Percentiles rank a stretch among this genome's conserved stretches.
Evolutionary conservation across 2,329 filamentous ascomycete species (phyloP).

Genomic region (Cladosporium oxysporum): DNA sequence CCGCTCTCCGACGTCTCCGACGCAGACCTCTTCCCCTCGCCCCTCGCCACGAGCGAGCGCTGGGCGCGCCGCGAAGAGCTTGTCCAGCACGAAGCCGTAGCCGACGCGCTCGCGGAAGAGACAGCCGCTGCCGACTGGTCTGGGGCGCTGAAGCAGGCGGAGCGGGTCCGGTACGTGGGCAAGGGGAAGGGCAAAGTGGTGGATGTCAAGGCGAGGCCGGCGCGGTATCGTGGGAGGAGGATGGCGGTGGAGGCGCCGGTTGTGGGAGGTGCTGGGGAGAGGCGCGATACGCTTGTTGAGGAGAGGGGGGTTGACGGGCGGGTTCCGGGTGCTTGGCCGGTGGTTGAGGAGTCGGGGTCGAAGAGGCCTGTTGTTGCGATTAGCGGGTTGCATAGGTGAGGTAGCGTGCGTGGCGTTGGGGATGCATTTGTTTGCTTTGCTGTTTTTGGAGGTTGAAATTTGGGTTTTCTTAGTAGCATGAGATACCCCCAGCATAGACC

Average conservation of each 20-base stretch:
- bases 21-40: not conserved
- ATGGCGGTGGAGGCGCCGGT: not conserved
- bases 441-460: not conserved
- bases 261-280: not conserved
- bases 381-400: not conserved
- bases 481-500: not conserved
- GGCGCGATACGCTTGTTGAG: not conserved
- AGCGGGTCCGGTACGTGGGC: not conserved
- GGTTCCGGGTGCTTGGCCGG: not conserved
- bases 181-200: slow-evolving; percentile 1
- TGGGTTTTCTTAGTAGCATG: not conserved
- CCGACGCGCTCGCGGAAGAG: not conserved
- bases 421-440: not conserved
- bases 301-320: not conserved
- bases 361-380: not conserved
- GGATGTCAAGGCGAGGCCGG: not conserved
- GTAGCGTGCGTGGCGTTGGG: not conserved
- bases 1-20: not conserved
- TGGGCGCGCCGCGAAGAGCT: not conserved
- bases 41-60: not conserved
- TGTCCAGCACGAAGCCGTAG: not conserved
- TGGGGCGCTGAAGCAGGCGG: not conserved
- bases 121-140: not conserved
- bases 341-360: not conserved
- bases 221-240: not conserved